Percentiles rank a stretch among this genome's conserved stretches.
Evolutionary conservation across 2,329 filamentous ascomycete species (phyloP).

Genomic region (Piedraia hortae): DNA sequence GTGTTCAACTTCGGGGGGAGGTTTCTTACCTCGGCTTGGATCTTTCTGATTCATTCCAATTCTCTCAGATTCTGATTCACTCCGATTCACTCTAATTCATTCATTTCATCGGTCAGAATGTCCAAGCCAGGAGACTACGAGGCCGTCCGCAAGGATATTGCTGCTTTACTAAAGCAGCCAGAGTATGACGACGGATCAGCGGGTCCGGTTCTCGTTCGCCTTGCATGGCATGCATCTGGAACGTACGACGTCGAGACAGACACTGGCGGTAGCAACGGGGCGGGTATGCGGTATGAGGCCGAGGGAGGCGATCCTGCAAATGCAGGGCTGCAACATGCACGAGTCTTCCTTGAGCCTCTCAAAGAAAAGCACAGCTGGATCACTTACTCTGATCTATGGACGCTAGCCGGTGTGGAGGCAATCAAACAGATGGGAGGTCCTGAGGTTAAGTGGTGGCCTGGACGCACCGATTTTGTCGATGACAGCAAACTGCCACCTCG

Average conservation of each 20-base stretch:
- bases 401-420: conserved; percentile 30
- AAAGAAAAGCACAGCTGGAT: conserved; percentile 33
- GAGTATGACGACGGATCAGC: conserved; percentile 37
- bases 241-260: conserved; percentile 31
- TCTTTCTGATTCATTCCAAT: too few relatives aligned
- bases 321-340: conserved; percentile 34
- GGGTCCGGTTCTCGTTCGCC: conserved; percentile 33
- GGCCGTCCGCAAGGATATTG: conserved; percentile 5
- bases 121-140: conserved; percentile 5
- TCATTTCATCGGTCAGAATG: too few relatives aligned
- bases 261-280: conserved; percentile 36
- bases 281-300: conserved; percentile 36
- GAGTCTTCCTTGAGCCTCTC: conserved; percentile 34
- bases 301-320: conserved; percentile 38
- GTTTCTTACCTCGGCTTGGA: too few relatives aligned
- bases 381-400: conserved; percentile 39
- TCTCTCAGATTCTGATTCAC: too few relatives aligned
- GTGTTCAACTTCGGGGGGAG: too few relatives aligned
- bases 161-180: conserved; percentile 18
- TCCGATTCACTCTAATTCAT: too few relatives aligned
- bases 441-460: conserved; percentile 26
- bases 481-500: conserved; percentile 30
- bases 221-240: conserved; percentile 38
- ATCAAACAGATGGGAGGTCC: conserved; percentile 34
- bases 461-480: conserved; percentile 34